Base-by-base conservation (phyloP, 2,329 filamentous ascomycete species). In the Exophiala phaeomuriformis region DNA sequence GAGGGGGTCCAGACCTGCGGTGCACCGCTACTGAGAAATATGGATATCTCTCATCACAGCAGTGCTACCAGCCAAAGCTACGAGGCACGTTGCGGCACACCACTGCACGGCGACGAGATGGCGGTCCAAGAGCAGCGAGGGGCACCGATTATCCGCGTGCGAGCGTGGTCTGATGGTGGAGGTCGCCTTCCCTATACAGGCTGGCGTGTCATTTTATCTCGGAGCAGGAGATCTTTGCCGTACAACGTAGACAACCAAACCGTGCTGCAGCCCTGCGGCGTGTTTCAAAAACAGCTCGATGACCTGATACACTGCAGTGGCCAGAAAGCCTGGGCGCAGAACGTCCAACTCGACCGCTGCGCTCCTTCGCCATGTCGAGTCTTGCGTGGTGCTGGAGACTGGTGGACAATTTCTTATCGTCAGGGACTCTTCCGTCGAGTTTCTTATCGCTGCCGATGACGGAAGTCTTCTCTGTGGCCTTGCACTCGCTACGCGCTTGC, bases 151-250 rank as follows among this genome's bases (percentile, higher is more conserved):
- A 19, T 19, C 19, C 30, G 28, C 12, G 42, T 41, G 47, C 47
- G 35, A 28, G 30, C 27, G 50, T 52, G 50, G 50, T 52, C 32
- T 52, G 50, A 52, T 52, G 42, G 28, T 41, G 43, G 49, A 35
- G 33, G 40, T 9, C 30, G 50, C 10, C 42, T 44, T 28, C n/a
- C 40, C 28, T 43, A 43, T 30, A 43, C 10, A 27, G 40, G 19
- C n/a, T 5, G 7, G 40, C 43, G 3, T 10, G 43, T 46, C 28
- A 41, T 41, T 41, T 10, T 41, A 9, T 9, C 39, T 5, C 19
- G 27, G 39, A 28, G 36, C 36, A 12, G 19, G 10, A 19, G 19
- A 19, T 19, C 19, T 19, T 19, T 19, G 19, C 19, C 19, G 19
- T 19, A 19, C 19, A 19, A 19, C 19, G 19, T 19, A 19, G 19